Base-by-base conservation (phyloP, 495 filamentous ascomycete species). In the Friedmanniomyces endolithicus region DNA sequence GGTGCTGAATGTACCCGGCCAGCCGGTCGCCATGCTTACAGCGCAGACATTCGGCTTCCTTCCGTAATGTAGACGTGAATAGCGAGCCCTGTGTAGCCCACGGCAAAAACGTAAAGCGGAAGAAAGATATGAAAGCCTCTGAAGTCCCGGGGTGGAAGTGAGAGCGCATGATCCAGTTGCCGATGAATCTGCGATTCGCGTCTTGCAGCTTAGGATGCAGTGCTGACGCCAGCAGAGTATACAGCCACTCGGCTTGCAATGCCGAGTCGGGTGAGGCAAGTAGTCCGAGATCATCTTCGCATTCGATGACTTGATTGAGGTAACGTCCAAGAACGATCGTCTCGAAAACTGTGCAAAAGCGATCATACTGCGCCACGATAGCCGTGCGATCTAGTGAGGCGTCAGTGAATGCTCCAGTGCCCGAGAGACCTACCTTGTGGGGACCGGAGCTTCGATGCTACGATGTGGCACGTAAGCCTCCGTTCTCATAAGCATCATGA, bases 241-340 rank as follows among this genome's bases (percentile, higher is more conserved):
- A 56, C 14, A 65, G 50, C 65, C 65, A 67, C 25, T 43, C 46
- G 11, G 50, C 20, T 19, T 48, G 23, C 6, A 67, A 37, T 0
- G 55, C n/a, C 11, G 58, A 65, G 4, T 37, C 37, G 19, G 62
- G 16, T 7, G 56, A 49, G 23, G 63, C 47, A 0, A 72, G 51
- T 6, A 48, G 44, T 17, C 62, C 49, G 1, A 72, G 60, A 19
- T 71, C 70, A n/a, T 35, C 40, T 22, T 67, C 46, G 50, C 68
- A 68, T 7, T 64, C 71, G 35, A 67, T 33, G 16, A 70, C 63
- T 52, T 73, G 71, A 53, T 73, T 73, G 23, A 65, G 46, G 54
- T 71, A 71, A 9, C 71, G 57, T 31, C 63, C 65, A 12, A 73
- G 59, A 11, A 70, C 59, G 14, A 73, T 62, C 11, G 59, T 68